phyloP scores from a whole-genome alignment of 208 protist species.

The Trypanosoma scelopori region DNA sequence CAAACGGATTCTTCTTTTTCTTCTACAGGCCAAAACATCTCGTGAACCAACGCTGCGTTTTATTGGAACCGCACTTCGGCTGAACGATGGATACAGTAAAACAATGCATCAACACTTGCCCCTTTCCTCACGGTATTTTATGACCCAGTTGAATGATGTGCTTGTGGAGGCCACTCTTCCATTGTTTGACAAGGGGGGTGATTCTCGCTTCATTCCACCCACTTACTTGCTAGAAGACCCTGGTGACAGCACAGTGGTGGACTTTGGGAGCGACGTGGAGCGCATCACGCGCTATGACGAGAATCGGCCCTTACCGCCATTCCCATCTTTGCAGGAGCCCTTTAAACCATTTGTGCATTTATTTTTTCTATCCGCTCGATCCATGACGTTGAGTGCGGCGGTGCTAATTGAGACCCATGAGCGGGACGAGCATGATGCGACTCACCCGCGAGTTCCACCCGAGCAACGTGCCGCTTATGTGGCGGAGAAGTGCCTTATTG shows the following conservation, averaged over 20 bases:
- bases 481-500: conserved; percentile 59
- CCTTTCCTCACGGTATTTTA: conserved; percentile 78
- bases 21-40: conserved; percentile 55
- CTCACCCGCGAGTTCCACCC: conserved; percentile 45
- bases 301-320: conserved; percentile 52
- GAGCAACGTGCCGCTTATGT: conserved; percentile 47
- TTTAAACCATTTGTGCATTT: conserved; percentile 77
- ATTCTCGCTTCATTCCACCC: conserved; percentile 43
- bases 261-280: conserved; percentile 63
- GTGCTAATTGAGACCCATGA: conserved; percentile 74
- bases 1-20: conserved; percentile 47
- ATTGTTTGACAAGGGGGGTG: conserved; percentile 40
- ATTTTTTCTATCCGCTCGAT: conserved; percentile 78
- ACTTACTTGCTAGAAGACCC: conserved; percentile 61
- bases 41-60: conserved; percentile 68
- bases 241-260: conserved; percentile 39
- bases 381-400: conserved; percentile 45
- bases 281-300: conserved; percentile 70
- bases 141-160: conserved; percentile 76
- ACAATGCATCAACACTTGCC: conserved; percentile 72
- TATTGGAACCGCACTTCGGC: conserved; percentile 60
- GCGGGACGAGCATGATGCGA: conserved; percentile 39
- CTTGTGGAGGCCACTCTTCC: conserved; percentile 72
- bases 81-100: conserved; percentile 81
- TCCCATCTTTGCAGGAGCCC: conserved; percentile 24